Percentiles rank a stretch among this genome's conserved stretches.
These are phyloP conservation scores for Lecanicillium sp. DNA, from an alignment of 2,329 filamentous ascomycete species.

Conservation along the genomic window DNA sequence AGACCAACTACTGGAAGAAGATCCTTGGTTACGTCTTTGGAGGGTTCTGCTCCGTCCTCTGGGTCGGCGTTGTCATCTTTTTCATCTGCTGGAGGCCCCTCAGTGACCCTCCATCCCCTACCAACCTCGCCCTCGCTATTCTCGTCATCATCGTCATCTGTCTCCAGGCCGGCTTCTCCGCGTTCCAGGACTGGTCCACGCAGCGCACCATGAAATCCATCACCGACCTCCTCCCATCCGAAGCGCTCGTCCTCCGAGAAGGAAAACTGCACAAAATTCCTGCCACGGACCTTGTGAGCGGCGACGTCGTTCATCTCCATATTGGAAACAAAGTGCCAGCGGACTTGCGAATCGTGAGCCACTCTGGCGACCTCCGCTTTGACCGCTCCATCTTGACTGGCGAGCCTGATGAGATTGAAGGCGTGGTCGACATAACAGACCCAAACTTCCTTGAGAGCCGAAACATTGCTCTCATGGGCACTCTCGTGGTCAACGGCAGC, in stretches of 20 bases:
- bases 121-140: conserved; percentile 37
- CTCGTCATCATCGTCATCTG: conserved; percentile 39
- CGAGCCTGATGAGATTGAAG: conserved; percentile 33
- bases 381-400: conserved; percentile 34
- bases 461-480: conserved; percentile 37
- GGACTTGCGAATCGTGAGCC: conserved; percentile 33
- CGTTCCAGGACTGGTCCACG: conserved; percentile 41
- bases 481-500: conserved; percentile 31
- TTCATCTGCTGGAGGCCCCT: conserved; percentile 41
- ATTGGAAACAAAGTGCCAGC: conserved; percentile 42
- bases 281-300: conserved; percentile 34
- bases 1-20: conserved; percentile 34
- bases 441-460: conserved; percentile 33
- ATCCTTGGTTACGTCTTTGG: conserved; percentile 35
- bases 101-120: conserved; percentile 32
- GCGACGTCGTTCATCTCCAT: conserved; percentile 37
- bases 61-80: conserved; percentile 38
- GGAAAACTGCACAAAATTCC: conserved; percentile 31
- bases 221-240: conserved; percentile 34
- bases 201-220: conserved; percentile 39
- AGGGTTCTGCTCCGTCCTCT: conserved; percentile 39
- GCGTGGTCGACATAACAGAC: conserved; percentile 29
- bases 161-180: conserved; percentile 37
- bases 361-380: conserved; percentile 34
- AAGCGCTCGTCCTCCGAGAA: conserved; percentile 35